These are phyloP conservation scores for Eutrema salsugineum DNA, from an alignment of 441 rosid species.

Conservation along the genomic window DNA sequence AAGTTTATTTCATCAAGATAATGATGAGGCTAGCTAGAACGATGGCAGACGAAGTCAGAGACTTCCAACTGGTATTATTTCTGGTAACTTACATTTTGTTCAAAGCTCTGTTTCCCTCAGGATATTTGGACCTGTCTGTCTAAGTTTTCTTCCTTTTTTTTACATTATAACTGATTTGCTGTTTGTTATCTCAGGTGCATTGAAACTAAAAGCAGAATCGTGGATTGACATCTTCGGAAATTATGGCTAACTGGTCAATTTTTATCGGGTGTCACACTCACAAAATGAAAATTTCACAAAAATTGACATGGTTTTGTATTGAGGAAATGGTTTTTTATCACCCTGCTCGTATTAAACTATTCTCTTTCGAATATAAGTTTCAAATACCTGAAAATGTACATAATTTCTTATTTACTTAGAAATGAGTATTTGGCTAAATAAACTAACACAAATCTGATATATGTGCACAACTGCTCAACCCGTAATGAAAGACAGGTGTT, in stretches of 20 bases:
- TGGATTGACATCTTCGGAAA: background rate
- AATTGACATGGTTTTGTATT: background rate
- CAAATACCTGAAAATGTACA: background rate
- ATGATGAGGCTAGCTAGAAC: background rate
- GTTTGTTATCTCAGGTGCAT: background rate
- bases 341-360: background rate
- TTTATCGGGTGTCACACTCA: background rate
- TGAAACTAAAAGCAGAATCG: background rate
- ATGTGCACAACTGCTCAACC: background rate
- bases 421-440: background rate
- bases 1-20: background rate
- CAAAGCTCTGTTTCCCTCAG: background rate
- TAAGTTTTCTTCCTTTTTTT: background rate
- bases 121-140: background rate
- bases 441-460: background rate
- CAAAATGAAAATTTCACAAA: background rate
- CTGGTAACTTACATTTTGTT: background rate
- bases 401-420: background rate
- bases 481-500: background rate
- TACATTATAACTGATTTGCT: background rate
- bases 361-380: background rate
- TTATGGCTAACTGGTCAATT: background rate
- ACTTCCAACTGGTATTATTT: conserved; percentile 2
- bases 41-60: background rate
- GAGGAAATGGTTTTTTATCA: background rate